Evolutionary conservation across 805 yeast genomes (phyloP), one percentile per base, ranked within the genome.

Genomic region (Candida multigemmis): DNA sequence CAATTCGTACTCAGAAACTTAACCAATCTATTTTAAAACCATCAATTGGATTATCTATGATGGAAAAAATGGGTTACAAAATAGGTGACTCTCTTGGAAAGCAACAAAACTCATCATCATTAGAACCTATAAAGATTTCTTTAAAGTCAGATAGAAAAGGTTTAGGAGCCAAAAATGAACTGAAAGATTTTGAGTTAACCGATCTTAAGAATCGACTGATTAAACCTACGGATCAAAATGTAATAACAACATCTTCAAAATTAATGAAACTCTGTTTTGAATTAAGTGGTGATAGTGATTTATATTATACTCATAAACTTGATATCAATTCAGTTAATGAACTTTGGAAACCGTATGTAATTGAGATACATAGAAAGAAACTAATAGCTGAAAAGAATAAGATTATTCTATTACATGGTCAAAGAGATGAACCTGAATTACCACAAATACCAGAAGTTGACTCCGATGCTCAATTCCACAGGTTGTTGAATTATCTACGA

Each of bases 21-120:
- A n/a, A n/a, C n/a, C n/a, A n/a, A n/a, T n/a, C n/a, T n/a, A n/a
- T n/a, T n/a, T n/a, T 20, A 48, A 53, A n/a, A n/a, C n/a, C n/a
- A 25, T 65, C 71, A 0, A 52, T 59, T 25, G 77, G 74, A 0
- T 49, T 69, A 14, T 37, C 56, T 5, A 71, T 74, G 34, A 72
- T 74, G 80, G 53, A 57, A 36, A 66, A 57, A 36, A 74, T 74
- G 80, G 81, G 80, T 1, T 74, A 59, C 40, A 58, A 52, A 28
- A 41, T 60, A 3, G 78, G 77, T 12, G 53, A 60, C 14, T 39
- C 59, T 0, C 44, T 71, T 11, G 77, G 78, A 0, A 36, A 27
- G 13, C n/a, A n/a, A n/a, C 31, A 40, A 9, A 33, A 20, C 12
- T 23, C 21, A n/a, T 15, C 27, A 2, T 24, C 14, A n/a, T 56